A percentile compares a stretch with the other conserved stretches of the same genome.
Conservation (phyloP, 768 basidiomycete genomes). For the Amanita fuliginea region DNA sequence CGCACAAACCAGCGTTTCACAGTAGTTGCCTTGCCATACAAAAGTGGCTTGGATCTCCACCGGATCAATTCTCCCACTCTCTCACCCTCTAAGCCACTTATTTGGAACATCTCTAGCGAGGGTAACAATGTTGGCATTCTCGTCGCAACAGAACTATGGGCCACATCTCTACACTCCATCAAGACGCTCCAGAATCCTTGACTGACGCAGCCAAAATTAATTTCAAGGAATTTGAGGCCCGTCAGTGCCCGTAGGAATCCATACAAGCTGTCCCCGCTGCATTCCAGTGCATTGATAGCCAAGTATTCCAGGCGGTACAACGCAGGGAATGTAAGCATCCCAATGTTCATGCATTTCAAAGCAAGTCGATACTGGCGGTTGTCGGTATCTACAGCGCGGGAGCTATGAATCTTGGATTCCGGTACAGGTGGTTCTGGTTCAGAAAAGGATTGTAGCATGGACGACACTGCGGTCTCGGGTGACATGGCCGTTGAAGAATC, state of each 20-base stretch:
- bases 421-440: not conserved
- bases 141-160: not conserved
- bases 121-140: conserved; percentile 13
- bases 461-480: not conserved
- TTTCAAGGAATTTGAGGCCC: conserved; percentile 27
- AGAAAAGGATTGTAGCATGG: not conserved
- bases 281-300: conserved; percentile 31
- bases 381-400: not conserved
- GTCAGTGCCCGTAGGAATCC: conserved; percentile 22
- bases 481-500: not conserved
- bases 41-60: conserved; percentile 5
- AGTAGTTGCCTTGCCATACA: not conserved
- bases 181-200: conserved; percentile 23
- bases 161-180: conserved; percentile 11
- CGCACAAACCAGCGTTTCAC: conserved; percentile 19
- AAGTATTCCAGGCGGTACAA: conserved; percentile 24
- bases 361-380: not conserved
- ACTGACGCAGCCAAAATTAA: conserved; percentile 28
- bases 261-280: conserved; percentile 22
- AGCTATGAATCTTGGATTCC: not conserved
- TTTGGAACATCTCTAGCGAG: conserved; percentile 16
- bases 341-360: not conserved
- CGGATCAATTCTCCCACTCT: conserved; percentile 2
- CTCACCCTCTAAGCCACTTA: conserved; percentile 14
- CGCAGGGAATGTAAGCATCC: conserved; percentile 14